Evolutionary conservation across 2,329 filamentous ascomycete genomes (phyloP).

Genomic region (Colletotrichum cereale): DNA sequence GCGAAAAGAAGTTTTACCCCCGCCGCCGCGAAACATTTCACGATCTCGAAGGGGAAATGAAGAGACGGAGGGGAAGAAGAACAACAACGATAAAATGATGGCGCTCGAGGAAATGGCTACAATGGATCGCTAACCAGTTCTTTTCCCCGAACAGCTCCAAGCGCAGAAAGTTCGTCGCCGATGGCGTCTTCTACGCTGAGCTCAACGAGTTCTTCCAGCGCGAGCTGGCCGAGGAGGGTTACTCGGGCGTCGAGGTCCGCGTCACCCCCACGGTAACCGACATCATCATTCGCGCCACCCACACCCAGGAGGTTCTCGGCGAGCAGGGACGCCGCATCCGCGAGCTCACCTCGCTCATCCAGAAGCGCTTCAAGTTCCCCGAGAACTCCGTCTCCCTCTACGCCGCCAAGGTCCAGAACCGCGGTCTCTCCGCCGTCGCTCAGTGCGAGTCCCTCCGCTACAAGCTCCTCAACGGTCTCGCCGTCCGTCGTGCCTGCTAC

Average conservation of each 20-base stretch:
- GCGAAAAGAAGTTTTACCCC: neutral
- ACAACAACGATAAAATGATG: neutral
- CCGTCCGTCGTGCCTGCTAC: conserved; percentile 98
- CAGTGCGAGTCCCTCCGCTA: conserved; percentile 99
- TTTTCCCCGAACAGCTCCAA: conserved; percentile 74
- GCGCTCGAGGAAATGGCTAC: neutral
- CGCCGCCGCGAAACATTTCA: conserved; percentile 22
- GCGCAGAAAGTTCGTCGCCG: conserved; percentile 94
- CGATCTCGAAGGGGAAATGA: conserved; percentile 5
- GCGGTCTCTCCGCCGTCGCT: conserved; percentile 98
- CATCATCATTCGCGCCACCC: conserved; percentile 99
- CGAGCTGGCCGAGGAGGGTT: conserved; percentile 99
- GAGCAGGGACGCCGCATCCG: conserved; percentile 99
- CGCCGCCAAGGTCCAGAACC: conserved; percentile 99
- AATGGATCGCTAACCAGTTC: conserved; percentile 32
- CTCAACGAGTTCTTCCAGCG: conserved; percentile 99
- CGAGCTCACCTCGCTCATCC: conserved; percentile 99
- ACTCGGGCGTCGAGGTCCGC: conserved; percentile 99
- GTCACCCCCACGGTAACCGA: conserved; percentile 99
- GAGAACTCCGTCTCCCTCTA: conserved; percentile 99
- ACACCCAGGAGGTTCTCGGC: conserved; percentile 99
- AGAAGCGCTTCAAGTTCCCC: conserved; percentile 99
- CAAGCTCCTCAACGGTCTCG: conserved; percentile 99
- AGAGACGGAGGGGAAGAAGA: neutral
- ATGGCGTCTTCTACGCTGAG: conserved; percentile 99